Evolutionary conservation across 140 eudicot species (phyloP), one percentile per base, ranked within the genome.

Genomic region (Flaveria floridana): DNA sequence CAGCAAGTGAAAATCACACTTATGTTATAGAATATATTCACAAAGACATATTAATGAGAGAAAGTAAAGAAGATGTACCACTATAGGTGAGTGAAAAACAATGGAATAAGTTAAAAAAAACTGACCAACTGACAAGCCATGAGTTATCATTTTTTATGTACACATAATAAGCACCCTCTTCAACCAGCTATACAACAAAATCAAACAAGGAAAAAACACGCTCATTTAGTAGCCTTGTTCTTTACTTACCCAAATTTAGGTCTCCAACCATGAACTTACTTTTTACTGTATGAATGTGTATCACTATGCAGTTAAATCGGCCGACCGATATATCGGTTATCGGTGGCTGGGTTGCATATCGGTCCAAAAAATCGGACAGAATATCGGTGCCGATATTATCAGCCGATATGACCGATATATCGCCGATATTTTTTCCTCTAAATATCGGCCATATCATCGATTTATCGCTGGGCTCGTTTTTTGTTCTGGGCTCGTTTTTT

Each of bases 1-100:
- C 57, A 57, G 77, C 44, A 70, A 47, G 64, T 52, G 23, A 82
- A 79, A 70, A 59, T 71, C 70, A 73, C 50, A 41, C 48, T 65
- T 50, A 82, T 58, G 62, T 30, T 68, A 48, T 64, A 57, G 14
- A 70, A 7, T 77, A 74, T 62, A 67, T 61, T 46, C 65, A 18
- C n/a, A 67, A 14, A 37, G 52, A 48, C 48, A 42, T 73, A 62
- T 44, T 55, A 6, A 68, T 23, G 46, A 67, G 25, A 68, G 57
- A 39, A 41, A 15, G 68, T 41, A 62, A 70, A 75, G 46, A 19
- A 25, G 20, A 58, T 11, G 10, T 57, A 44, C 15, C 53, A 44
- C 15, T 67, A 46, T 19, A 42, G 19, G 67, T 76, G 66, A 76
- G 70, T 7, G 39, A 44, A 19, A 13, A 51, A 21, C 64, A 66